A percentile compares a stretch with the other conserved stretches of the same genome.
These are phyloP conservation scores for Phytophthora idaei DNA, from an alignment of 352 stramenopile genomes.

Conservation along the genomic window DNA sequence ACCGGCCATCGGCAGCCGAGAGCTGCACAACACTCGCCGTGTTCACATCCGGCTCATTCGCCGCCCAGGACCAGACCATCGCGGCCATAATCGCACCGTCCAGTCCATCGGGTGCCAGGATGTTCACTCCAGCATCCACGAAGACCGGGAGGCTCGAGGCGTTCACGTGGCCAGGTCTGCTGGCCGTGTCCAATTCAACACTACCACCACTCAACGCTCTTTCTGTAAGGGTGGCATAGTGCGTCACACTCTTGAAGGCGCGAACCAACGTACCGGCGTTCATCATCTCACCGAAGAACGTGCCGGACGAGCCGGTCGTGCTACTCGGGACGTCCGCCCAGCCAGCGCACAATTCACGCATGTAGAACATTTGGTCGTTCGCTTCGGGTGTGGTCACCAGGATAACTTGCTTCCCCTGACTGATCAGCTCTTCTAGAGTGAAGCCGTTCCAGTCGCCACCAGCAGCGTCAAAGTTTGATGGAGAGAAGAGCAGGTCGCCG, in stretches of 20 bases:
- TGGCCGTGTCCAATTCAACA: slow-evolving; percentile 24
- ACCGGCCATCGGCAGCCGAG: slow-evolving; percentile 54
- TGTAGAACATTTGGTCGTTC: slow-evolving; percentile 69
- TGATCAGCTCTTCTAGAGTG: slow-evolving; percentile 53
- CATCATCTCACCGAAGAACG: slow-evolving; percentile 49
- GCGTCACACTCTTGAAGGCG: slow-evolving; percentile 51
- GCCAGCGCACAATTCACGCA: slow-evolving; percentile 49
- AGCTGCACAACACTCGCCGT: slow-evolving; percentile 48
- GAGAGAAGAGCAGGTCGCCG: slow-evolving; percentile 57
- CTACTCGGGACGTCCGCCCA: slow-evolving; percentile 50
- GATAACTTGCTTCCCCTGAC: slow-evolving; percentile 57
- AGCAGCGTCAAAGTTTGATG: slow-evolving; percentile 40
- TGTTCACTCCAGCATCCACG: slow-evolving; percentile 61
- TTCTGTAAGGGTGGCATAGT: slow-evolving; percentile 61
- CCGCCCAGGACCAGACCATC: slow-evolving; percentile 70
- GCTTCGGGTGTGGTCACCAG: slow-evolving; percentile 46
- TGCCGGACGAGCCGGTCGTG: slow-evolving; percentile 22
- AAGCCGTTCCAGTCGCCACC: slow-evolving; percentile 55
- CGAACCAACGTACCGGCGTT: slow-evolving; percentile 55
- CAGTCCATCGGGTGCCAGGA: slow-evolving; percentile 62
- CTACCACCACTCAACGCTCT: slow-evolving; percentile 27
- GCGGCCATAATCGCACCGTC: slow-evolving; percentile 53
- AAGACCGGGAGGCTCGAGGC: slow-evolving; percentile 49
- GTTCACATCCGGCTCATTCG: slow-evolving; percentile 46
- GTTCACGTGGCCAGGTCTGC: slow-evolving; percentile 37